Conservation (phyloP, 2,329 filamentous ascomycete species). For the Drechslera avenae region DNA sequence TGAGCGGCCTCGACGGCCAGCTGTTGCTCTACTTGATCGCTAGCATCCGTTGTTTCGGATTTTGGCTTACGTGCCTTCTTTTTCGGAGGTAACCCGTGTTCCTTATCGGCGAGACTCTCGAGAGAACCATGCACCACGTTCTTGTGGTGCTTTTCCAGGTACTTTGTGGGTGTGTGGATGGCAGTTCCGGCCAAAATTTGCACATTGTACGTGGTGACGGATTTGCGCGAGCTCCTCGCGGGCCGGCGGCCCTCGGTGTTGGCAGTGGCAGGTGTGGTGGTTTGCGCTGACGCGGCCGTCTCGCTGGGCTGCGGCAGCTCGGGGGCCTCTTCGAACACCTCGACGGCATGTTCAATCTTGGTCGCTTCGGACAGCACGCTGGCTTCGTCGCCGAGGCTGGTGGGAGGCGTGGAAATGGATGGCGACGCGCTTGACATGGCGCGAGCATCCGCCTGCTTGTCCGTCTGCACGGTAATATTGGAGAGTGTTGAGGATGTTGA, state of each 20-base stretch:
- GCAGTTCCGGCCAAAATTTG: conserved; percentile 66
- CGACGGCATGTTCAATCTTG: conserved; percentile 37
- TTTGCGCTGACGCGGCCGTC: conserved; percentile 27
- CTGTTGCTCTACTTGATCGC: conserved; percentile 39
- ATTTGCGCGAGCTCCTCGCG: conserved; percentile 60
- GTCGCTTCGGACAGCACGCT: conserved; percentile 57
- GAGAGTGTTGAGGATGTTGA: conserved; percentile 52
- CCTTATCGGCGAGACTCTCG: conserved; percentile 20
- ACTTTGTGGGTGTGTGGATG: conserved; percentile 60
- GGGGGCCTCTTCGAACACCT: conserved; percentile 30
- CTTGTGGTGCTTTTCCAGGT: conserved; percentile 46
- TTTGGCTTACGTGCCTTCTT: conserved; percentile 23
- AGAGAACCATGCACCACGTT: conserved; percentile 43
- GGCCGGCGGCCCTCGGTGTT: conserved; percentile 37
- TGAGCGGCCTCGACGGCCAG: conserved; percentile 41
- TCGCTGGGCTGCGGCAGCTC: conserved; percentile 16
- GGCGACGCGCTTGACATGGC: conserved; percentile 59
- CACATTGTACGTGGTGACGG: conserved; percentile 69
- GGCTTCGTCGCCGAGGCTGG: conserved; percentile 66
- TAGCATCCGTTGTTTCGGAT: conserved; percentile 15
- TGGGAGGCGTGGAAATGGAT: conserved; percentile 67
- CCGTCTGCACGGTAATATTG: conserved; percentile 47
- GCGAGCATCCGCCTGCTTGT: conserved; percentile 39
- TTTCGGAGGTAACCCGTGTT: conserved; percentile 25
- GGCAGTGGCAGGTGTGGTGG: conserved; percentile 20